Conservation (phyloP, 1,284 basidiomycete species). For the Pseudozyma sp. region DNA sequence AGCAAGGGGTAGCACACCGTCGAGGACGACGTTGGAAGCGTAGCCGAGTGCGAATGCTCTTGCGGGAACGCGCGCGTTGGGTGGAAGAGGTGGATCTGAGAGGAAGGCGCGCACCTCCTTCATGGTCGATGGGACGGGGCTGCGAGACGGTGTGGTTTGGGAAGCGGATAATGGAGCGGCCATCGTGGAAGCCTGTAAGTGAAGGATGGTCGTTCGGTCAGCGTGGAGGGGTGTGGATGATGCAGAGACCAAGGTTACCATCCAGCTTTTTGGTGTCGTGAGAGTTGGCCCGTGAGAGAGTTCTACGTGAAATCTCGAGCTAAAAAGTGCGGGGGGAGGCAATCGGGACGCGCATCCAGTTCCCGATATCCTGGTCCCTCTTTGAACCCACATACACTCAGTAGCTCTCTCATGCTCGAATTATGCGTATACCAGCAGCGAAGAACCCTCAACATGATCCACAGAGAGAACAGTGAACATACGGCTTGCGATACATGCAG, state of each 20-base stretch:
- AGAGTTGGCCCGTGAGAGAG: slow-evolving; percentile 12
- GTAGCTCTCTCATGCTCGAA: too few relatives aligned
- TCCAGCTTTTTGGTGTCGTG: neutral
- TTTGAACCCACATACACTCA: too few relatives aligned
- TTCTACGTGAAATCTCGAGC: neutral
- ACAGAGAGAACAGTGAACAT: too few relatives aligned
- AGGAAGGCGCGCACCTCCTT: slow-evolving; percentile 17
- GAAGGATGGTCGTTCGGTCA: too few relatives aligned
- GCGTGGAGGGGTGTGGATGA: too few relatives aligned
- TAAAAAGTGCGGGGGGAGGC: slow-evolving; percentile 2
- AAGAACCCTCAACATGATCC: too few relatives aligned
- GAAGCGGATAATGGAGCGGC: slow-evolving; percentile 40
- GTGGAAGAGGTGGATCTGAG: slow-evolving; percentile 35
- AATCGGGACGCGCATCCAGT: too few relatives aligned
- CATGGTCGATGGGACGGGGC: slow-evolving; percentile 13
- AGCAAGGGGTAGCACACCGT: slow-evolving; percentile 44
- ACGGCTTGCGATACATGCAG: too few relatives aligned
- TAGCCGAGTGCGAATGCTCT: slow-evolving; percentile 48
- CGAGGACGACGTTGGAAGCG: slow-evolving; percentile 39
- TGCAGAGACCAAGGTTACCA: too few relatives aligned
- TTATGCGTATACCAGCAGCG: too few relatives aligned
- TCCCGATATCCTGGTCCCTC: too few relatives aligned
- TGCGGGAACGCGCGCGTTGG: slow-evolving; percentile 26
- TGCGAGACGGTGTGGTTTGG: slow-evolving; percentile 32
- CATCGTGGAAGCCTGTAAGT: slow-evolving; percentile 11